Evolutionary conservation across 2,329 filamentous ascomycete species (phyloP), one percentile per base, ranked within the genome.

Genomic region (Xylaria sp.): DNA sequence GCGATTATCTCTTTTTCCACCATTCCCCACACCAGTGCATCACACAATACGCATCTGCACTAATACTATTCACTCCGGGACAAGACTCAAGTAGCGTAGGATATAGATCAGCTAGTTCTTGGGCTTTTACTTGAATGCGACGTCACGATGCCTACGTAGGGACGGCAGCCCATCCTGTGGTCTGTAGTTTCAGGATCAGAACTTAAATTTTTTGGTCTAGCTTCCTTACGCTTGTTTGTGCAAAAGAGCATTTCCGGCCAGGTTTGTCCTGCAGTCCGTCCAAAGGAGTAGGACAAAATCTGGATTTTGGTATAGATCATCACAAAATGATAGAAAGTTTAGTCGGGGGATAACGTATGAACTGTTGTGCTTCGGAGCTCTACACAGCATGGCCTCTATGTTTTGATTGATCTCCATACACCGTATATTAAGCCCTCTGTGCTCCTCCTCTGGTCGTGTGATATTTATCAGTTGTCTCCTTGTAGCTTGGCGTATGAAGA

Each of bases 201-300:
- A n/a, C n/a, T 50, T 30, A n/a, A n/a, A 2, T 23, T 7, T 50
- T 50, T 50, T 50, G 46, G 15, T 50, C 25, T 28, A 15, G 23
- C 43, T 30, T 50, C 6, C 46, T 50, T 15, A 15, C 25, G 46
- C 7, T 50, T n/a, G 46, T 50, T 30, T 6, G 46, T 25, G 30
- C 46, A n/a, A 50, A 50, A 18, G 7, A 3, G 6, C 46, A n/a
- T 50, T 50, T 30, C 15, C 25, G 25, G 46, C 10, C 56, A 59
- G 56, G 41, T 59, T 46, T n/a, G 10, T n/a, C 9, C 28, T 45
- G 56, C 28, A 59, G 56, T n/a, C 12, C 41, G 48, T 45, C 56
- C 41, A 45, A 59, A 59, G 56, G 56, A 59, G 56, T 59, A 59
- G 25, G 56, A 46, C 56, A 41, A 59, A 46, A 59, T 59, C 23